Evolutionary conservation across 805 yeast genomes (phyloP), one percentile per base, ranked within the genome.

Genomic region (Barnettozyma pratensis): DNA sequence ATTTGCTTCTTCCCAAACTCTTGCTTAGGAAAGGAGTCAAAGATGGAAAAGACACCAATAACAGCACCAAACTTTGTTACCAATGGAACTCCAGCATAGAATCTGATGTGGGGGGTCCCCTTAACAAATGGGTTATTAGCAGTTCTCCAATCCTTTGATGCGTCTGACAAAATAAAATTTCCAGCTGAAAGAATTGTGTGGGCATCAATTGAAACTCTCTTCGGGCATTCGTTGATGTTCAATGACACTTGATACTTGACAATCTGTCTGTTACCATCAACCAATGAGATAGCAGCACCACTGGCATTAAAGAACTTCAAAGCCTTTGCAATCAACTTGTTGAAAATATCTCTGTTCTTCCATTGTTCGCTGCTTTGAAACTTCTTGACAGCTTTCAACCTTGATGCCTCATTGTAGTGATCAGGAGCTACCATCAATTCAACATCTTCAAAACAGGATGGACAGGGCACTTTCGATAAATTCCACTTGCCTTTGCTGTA

Each of bases 81-180:
- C 37, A 84, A 56, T 0, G 88, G 87, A 5, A 81, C 86, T 0
- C 86, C 87, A 35, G 81, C 75, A 60, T 84, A 86, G 57, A 83
- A 83, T 48, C 65, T 71, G 45, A 85, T 76, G 49, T 67, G 65
- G 0, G 92, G 90, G 0, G 72, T 68, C 0, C 83, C 81, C 25
- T 71, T 75, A 1, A 86, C 87, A 42, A 84, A 68, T 0, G 92
- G 92, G 56, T 80, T 83, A 38, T 69, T 66, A 14, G 65, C 57
- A 4, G 83, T 75, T 60, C 95, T 70, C 94, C 95, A 86, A 59
- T 86, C 95, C 35, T 67, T 66, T 5, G 79, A 62, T 3, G 90
- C 81, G 61, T 85, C 87, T 5, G 72, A 60, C 7, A 86, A 54
- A 4, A 80, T 67, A 46, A 86, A 76, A 51, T 74, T 72, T 2